A percentile compares a stretch with the other conserved stretches of the same genome.
phyloP scores from a whole-genome alignment of 176 grass and related monocot genomes.

The Oryza nivara region DNA sequence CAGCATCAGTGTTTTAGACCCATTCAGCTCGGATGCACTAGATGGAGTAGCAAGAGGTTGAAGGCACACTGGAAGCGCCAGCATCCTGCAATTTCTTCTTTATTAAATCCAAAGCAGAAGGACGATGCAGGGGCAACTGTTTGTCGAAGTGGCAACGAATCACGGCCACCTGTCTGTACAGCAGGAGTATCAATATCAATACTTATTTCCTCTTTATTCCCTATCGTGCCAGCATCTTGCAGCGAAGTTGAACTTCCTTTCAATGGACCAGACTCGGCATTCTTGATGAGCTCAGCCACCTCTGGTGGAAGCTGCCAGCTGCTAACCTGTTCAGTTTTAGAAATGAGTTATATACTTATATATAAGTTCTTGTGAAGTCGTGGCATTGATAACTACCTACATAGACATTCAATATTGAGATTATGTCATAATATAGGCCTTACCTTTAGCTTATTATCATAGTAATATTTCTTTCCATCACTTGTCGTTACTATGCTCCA shows the following conservation, averaged over 20 bases:
- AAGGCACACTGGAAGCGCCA: constrained; percentile 59
- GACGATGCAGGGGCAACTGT: constrained; percentile 72
- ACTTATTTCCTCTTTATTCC: constrained; percentile 52
- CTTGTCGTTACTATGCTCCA: constrained; percentile 94
- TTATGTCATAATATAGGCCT: constrained; percentile 41
- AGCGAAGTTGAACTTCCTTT: constrained; percentile 61
- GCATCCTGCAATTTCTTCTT: constrained; percentile 99
- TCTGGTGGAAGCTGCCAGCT: constrained; percentile 89
- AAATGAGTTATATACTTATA: constrained; percentile 20
- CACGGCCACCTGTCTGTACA: constrained; percentile 79
- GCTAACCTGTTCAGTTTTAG: constrained; percentile 71
- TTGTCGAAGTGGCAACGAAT: constrained; percentile 76
- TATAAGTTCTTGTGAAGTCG: constrained; percentile 19
- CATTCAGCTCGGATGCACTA: constrained; percentile 72
- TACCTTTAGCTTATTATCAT: constrained; percentile 92
- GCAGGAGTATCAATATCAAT: constrained; percentile 67
- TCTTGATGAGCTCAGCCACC: constrained; percentile 66
- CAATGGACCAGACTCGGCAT: constrained; percentile 49
- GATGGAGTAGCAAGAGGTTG: constrained; percentile 57
- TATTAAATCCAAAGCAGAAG: constrained; percentile 95
- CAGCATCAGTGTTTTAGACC: constrained; percentile 79
- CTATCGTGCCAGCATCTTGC: constrained; percentile 50
- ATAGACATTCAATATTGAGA: constrained; percentile 10
- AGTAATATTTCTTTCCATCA: constrained; percentile 99
- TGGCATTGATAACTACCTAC: constrained; percentile 22